These are phyloP conservation scores for Eucalyptus leucophloia DNA, from an alignment of 345 rosid species.

Conservation along the genomic window DNA sequence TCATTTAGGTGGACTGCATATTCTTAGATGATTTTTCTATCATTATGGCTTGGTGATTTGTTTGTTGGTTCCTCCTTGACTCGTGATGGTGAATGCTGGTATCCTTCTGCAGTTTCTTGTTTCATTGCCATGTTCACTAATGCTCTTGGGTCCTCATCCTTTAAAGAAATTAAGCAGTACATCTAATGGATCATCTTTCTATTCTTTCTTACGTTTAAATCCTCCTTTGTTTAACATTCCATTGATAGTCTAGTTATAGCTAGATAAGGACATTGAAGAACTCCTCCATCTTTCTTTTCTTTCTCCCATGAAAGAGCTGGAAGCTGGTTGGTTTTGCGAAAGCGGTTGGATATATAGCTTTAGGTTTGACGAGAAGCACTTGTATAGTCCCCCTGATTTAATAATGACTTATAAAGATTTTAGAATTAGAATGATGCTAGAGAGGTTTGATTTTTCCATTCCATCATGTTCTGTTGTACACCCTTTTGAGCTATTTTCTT, in stretches of 20 bases:
- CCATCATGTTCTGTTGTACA: not conserved
- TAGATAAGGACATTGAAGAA: not conserved
- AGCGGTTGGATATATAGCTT: not conserved
- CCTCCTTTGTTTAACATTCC: not conserved
- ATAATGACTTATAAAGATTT: not conserved
- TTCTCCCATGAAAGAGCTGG: not conserved
- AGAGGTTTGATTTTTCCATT: not conserved
- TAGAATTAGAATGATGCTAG: not conserved
- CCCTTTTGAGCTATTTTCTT: not conserved
- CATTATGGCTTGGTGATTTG: not conserved
- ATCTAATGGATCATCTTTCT: not conserved
- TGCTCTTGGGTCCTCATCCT: not conserved
- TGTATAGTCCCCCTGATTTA: not conserved
- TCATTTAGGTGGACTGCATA: not conserved
- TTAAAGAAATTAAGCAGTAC: not conserved
- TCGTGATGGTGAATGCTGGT: not conserved
- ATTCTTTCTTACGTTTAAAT: not conserved
- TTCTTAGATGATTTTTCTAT: not conserved
- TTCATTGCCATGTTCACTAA: not conserved
- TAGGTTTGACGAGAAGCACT: not conserved
- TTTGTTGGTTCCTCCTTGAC: not conserved
- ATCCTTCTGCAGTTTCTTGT: not conserved
- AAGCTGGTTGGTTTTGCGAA: not conserved
- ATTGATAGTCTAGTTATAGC: not conserved
- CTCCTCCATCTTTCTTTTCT: not conserved